Evolutionary conservation across 345 rosid species (phyloP).

Genomic region (Camelina sativa): DNA sequence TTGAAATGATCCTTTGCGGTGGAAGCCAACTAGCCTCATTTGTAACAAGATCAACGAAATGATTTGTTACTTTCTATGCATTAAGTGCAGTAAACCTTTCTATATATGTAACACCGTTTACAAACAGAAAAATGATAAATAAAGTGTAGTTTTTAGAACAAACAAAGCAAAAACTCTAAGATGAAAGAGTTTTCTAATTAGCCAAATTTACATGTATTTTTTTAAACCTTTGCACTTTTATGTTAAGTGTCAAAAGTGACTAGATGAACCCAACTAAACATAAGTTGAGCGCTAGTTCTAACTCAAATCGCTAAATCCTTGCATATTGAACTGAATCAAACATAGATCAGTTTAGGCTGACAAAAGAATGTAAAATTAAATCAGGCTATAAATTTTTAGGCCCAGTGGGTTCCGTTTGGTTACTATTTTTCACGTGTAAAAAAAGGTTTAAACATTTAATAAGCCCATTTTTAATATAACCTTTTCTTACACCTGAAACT

Average conservation of each 20-base stretch:
- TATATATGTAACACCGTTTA: neutral
- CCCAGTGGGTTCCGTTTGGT: neutral
- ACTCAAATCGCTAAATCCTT: neutral
- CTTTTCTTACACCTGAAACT: too few species aligned
- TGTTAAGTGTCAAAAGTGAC: neutral
- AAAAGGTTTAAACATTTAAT: too few species aligned
- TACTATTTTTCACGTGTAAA: neutral
- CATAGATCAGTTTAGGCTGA: neutral
- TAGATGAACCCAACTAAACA: neutral
- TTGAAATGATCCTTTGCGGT: conserved; percentile 5
- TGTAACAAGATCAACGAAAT: conserved; percentile 1
- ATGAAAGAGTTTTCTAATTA: neutral
- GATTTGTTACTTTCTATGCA: neutral
- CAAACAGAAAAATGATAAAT: neutral
- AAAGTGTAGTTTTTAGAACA: neutral
- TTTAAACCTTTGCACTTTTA: neutral
- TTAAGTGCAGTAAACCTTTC: too few species aligned
- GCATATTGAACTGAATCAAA: neutral
- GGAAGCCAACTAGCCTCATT: conserved; percentile 8
- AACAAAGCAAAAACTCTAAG: neutral
- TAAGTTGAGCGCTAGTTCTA: neutral
- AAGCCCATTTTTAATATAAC: too few species aligned
- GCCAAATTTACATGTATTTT: neutral
- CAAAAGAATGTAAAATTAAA: too few species aligned
- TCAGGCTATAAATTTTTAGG: neutral